Base-by-base conservation (phyloP, 2,329 filamentous ascomycete species). In the Fusarium devonianum region DNA sequence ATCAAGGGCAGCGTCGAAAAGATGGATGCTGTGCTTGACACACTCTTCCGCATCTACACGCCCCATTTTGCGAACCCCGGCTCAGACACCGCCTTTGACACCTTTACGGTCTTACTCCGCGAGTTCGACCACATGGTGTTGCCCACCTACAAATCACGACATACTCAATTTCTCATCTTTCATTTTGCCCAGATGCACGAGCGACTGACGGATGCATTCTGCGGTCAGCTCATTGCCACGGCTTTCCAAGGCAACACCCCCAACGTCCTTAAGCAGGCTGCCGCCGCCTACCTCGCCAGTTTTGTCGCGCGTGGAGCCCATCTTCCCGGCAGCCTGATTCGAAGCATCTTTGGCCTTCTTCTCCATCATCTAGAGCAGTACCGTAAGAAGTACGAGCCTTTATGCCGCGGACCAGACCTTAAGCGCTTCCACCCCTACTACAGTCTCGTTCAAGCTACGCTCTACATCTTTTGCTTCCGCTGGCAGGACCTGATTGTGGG, bases 401-500 rank as follows among this genome's bases (percentile, higher is more conserved):
- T 80, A 21, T 96, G 92, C 69, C 86, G 85, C 12, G 92, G 91
- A 3, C 94, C 94, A 0, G 92, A 99, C 69, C 81, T 95, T 47
- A 86, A 87, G 55, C 86, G 88, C 35, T 96, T 93, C 68, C 85
- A 86, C 36, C 84, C 88, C 11, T 96, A 95, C 73, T 97, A 97
- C 70, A 86, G 89, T 13, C 85, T 92, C 36, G 85, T 89, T n/a
- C 92, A 97, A 71, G 92, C 92, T 2, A 78, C 95, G 3, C 82
- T 97, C 17, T 97, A 97, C 75, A 93, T 96, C 50, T 97, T 96
- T 68, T 99, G 94, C 77, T 99, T 99, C 78, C 87, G 94, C 45
- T 99, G 94, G 94, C 88, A 91, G 53, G 93, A 97, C 66, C 79
- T 99, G 35, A 88, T 90, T 46, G 77, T 83, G 14, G 80, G 82